Conservation (phyloP, 768 basidiomycete genomes). For the Chalciporus chontae region DNA sequence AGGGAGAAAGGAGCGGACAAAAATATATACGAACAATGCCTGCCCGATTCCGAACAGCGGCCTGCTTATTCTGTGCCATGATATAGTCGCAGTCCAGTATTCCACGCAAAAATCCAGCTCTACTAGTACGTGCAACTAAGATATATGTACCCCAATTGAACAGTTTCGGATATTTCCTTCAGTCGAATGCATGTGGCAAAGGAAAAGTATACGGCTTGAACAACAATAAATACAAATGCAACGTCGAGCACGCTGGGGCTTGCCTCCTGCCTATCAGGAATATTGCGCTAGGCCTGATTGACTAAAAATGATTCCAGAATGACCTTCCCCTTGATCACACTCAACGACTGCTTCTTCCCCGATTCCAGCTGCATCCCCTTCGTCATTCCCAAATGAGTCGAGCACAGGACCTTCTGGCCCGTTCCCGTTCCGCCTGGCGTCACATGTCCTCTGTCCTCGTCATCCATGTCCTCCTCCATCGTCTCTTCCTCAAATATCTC, state of each 20-base stretch:
- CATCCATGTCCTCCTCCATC: constrained; percentile 11
- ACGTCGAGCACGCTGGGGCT: background rate
- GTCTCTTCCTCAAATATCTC: constrained; percentile 3
- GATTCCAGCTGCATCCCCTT: constrained; percentile 2
- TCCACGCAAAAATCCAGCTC: too few species aligned
- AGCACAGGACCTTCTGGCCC: constrained; percentile 10
- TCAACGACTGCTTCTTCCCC: background rate
- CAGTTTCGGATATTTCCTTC: too few species aligned
- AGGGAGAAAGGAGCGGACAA: too few species aligned
- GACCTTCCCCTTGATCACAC: constrained; percentile 8
- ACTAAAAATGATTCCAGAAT: constrained; percentile 11
- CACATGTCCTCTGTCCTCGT: background rate
- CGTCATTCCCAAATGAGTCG: constrained; percentile 13
- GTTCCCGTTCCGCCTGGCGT: background rate
- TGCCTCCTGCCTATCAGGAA: background rate
- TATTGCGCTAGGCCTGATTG: background rate
- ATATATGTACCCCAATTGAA: too few species aligned
- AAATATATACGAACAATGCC: too few species aligned
- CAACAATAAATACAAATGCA: background rate
- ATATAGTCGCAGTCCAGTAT: too few species aligned
- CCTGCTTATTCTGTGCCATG: too few species aligned
- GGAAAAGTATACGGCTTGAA: background rate
- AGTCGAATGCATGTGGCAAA: too few species aligned
- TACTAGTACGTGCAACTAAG: too few species aligned
- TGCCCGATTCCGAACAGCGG: too few species aligned